These are phyloP conservation scores for Pisolithus marmoratus DNA, from an alignment of 768 basidiomycete species.

Conservation along the genomic window DNA sequence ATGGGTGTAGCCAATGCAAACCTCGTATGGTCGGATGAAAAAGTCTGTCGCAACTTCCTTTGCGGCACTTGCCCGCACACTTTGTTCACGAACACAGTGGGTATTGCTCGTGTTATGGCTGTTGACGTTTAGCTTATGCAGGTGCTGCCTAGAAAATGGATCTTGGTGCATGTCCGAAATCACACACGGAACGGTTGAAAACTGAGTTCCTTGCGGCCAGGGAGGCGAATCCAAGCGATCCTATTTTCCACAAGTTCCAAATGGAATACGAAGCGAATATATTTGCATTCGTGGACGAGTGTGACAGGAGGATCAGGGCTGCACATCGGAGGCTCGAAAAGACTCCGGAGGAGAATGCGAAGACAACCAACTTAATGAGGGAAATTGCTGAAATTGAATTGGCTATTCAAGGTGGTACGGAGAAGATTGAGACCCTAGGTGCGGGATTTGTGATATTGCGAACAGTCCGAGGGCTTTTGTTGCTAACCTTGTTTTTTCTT, in stretches of 20 bases:
- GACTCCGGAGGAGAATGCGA: slow-evolving; percentile 99
- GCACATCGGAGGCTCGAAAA: slow-evolving; percentile 96
- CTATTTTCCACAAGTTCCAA: slow-evolving; percentile 83
- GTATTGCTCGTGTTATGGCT: slow-evolving; percentile 23
- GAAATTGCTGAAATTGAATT: slow-evolving; percentile 99
- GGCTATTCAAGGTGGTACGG: slow-evolving; percentile 97
- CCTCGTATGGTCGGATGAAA: slow-evolving; percentile 90
- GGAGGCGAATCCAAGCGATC: slow-evolving; percentile 69
- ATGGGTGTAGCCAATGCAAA: slow-evolving; percentile 95
- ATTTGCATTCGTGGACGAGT: slow-evolving; percentile 95
- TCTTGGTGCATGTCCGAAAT: slow-evolving; percentile 93
- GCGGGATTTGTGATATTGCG: slow-evolving; percentile 21
- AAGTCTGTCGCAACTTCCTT: slow-evolving; percentile 96
- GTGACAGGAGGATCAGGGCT: slow-evolving; percentile 90
- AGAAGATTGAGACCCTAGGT: slow-evolving; percentile 95
- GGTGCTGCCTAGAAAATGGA: slow-evolving; percentile 81
- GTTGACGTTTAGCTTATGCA: background rate
- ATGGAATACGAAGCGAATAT: slow-evolving; percentile 96
- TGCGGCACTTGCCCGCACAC: slow-evolving; percentile 99
- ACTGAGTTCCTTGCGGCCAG: slow-evolving; percentile 81
- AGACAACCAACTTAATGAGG: slow-evolving; percentile 97
- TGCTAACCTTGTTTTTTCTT: background rate
- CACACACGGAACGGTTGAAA: slow-evolving; percentile 91
- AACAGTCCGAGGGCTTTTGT: background rate
- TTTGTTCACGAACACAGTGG: slow-evolving; percentile 94